Conservation (phyloP, 73 alveolate species). For the Tetrahymena elliotti region DNA sequence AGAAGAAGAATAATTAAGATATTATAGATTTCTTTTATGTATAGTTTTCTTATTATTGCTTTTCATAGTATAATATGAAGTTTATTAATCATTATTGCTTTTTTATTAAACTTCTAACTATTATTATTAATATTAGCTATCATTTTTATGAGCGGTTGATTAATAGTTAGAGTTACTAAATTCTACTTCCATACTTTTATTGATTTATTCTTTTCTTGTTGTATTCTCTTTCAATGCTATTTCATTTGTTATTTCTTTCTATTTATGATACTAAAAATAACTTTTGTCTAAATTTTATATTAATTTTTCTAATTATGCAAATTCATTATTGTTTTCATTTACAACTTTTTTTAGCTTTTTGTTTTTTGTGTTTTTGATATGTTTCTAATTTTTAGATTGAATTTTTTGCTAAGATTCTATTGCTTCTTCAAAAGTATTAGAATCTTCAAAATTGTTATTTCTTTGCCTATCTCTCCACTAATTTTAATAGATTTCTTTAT, state of each 20-base stretch:
- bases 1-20: not conserved
- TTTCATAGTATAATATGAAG: not conserved
- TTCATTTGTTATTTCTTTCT: too few species aligned
- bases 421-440: not conserved
- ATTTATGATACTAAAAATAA: not conserved
- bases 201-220: not conserved
- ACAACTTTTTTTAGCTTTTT: not conserved
- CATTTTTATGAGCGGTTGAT: not conserved
- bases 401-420: not conserved
- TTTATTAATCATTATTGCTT: not conserved
- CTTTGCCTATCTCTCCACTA: not conserved
- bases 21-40: not conserved
- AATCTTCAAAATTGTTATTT: not conserved
- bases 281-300: not conserved
- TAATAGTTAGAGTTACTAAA: not conserved
- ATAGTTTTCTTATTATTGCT: not conserved
- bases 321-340: too few species aligned
- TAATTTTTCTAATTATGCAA: not conserved
- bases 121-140: too few species aligned
- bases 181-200: not conserved
- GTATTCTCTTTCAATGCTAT: not conserved
- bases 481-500: not conserved
- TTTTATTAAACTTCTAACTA: too few species aligned
- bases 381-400: not conserved
- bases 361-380: not conserved